These are phyloP conservation scores for Zygoascus meyerae DNA, from an alignment of 1,139 yeast genomes.

Conservation along the genomic window DNA sequence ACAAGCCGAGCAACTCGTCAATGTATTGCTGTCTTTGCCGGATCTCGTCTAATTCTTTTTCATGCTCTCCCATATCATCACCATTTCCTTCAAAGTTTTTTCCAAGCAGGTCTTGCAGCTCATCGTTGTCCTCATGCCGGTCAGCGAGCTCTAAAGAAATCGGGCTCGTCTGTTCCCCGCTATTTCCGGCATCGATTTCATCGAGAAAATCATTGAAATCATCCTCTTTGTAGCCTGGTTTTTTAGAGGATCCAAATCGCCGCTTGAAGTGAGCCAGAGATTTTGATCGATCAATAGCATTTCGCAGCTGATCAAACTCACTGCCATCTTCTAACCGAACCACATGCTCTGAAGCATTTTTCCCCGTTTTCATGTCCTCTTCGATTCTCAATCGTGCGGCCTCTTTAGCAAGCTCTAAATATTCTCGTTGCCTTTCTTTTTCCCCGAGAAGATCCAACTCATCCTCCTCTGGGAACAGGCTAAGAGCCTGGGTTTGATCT, in stretches of 20 bases:
- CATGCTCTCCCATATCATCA: neutral
- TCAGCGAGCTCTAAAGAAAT: constrained; percentile 3
- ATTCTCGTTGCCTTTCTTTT: constrained; percentile 7
- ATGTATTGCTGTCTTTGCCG: constrained; percentile 5
- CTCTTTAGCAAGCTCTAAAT: neutral
- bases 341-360: constrained; percentile 5
- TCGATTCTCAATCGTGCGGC: constrained; percentile 1
- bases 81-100: neutral
- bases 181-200: constrained; percentile 7
- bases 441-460: constrained; percentile 8
- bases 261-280: constrained; percentile 21
- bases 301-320: constrained; percentile 20
- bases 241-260: constrained; percentile 18
- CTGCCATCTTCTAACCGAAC: constrained; percentile 15
- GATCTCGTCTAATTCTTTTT: neutral
- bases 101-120: constrained; percentile 24
- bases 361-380: neutral
- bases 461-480: constrained; percentile 15
- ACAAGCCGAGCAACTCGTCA: constrained; percentile 4
- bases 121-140: constrained; percentile 19
- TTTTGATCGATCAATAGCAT: constrained; percentile 21
- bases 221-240: constrained; percentile 18
- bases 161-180: neutral
- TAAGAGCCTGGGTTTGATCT: neutral
- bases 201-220: constrained; percentile 31